Conservation (phyloP, 106 monocot species). For the Chionographis japonica region DNA sequence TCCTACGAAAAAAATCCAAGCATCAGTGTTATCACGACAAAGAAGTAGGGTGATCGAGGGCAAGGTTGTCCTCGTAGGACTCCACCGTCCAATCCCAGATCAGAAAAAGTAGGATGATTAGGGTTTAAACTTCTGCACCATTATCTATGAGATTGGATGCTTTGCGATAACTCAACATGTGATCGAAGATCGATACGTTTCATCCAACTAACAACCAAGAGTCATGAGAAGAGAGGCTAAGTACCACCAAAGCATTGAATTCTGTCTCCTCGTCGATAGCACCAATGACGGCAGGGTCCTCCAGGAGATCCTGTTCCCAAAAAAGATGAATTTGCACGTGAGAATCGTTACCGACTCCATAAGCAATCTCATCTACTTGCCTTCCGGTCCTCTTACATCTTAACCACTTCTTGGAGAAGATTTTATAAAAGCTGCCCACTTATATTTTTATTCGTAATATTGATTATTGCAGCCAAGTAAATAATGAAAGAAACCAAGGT, state of each 20-base stretch:
- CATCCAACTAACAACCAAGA: not conserved
- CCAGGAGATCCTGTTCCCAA: constrained; percentile 73
- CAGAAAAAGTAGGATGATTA: not conserved
- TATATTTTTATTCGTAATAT: too few relatives aligned
- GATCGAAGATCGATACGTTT: not conserved
- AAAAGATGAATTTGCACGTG: not conserved
- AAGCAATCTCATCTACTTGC: too few relatives aligned
- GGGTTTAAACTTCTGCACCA: too few relatives aligned
- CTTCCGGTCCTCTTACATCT: too few relatives aligned
- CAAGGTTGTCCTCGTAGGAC: too few relatives aligned
- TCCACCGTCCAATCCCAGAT: not conserved
- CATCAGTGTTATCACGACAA: not conserved
- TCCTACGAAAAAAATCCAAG: constrained; percentile 29
- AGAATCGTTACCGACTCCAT: too few relatives aligned
- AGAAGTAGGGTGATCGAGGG: not conserved
- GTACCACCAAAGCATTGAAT: constrained; percentile 84
- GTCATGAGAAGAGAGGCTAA: not conserved
- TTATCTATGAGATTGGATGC: too few relatives aligned
- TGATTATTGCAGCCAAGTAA: too few relatives aligned
- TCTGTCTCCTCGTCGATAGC: constrained; percentile 92
- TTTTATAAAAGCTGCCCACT: too few relatives aligned
- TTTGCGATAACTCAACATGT: not conserved
- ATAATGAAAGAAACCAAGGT: too few relatives aligned
- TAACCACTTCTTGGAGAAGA: too few relatives aligned
- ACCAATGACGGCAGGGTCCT: constrained; percentile 66